Evolutionary conservation across 306 rosid genomes (phyloP).

Genomic region (Medicago truncatula): MtrunA17r5.0-ANR NC_053043.1:37174501-37175000

Average conservation of each 20-base stretch:
- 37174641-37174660: constrained; percentile 47
- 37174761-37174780: constrained; percentile 49
- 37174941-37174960: not conserved
- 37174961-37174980: not conserved
- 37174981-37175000: not conserved
- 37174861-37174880: constrained; percentile 6
- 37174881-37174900: not conserved
- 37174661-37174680: constrained; percentile 49
- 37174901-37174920: not conserved
- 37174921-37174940: not conserved
- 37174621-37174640: constrained; percentile 52
- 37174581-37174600: constrained; percentile 38
- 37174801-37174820: constrained; percentile 70
- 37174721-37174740: not conserved
- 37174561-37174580: too few relatives aligned
- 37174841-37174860: not conserved
- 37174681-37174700: not conserved
- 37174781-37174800: constrained; percentile 57
- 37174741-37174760: constrained; percentile 56
- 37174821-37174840: constrained; percentile 59
- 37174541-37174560: too few relatives aligned
- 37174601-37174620: constrained; percentile 54
- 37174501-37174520: too few relatives aligned
- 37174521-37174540: too few relatives aligned
- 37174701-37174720: not conserved